Base-by-base conservation (phyloP, 306 rosid species). In the Pachyrhizus erosus region DNA sequence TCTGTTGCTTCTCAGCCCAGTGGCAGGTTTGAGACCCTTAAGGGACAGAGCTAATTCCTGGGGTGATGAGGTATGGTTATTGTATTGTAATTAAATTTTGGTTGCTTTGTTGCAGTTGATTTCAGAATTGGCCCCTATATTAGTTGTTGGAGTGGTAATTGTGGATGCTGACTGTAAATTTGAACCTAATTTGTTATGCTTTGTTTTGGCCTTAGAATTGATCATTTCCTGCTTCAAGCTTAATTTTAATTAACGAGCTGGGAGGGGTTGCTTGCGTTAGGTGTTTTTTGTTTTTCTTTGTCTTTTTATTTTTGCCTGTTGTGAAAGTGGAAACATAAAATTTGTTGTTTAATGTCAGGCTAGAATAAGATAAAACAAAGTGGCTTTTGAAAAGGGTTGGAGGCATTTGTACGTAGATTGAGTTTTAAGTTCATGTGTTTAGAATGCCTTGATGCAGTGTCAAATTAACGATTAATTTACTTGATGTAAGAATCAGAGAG, bases 51-150 rank as follows among this genome's bases (percentile, higher is more conserved):
- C 94, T 86, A 91, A 91, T 15, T 90, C 98, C 0, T 96, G 99
- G 99, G 97, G 96, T 21, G 98, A 93, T 75, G 99, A 96, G 99
- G 99, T 96, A 88, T 52, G 91, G 74, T 20, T 31, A 66, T 37
- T 20, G n/a, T 60, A 12, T 77, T 84, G 27, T 23, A 2, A 18
- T 82, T 65, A 23, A 0, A 20, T 68, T 69, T 69, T 69, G 12
- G 54, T 40, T 64, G 31, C 20, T 21, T 21, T 69, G 72, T 34
- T 34, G 48, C 23, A n/a, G 9, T 66, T 66, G 29, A 29, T 58
- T 66, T 52, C 3, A 46, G 23, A 70, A 24, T 26, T 45, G 1
- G 58, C 14, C 26, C 1, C 40, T 70, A 26, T 9, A 10, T 26
- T 45, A 2, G 11, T 26, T 71, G 29, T 7, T 34, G 46, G 73